Conservation (phyloP, 2,329 filamentous ascomycete genomes). For the Colletotrichum sp. region DNA sequence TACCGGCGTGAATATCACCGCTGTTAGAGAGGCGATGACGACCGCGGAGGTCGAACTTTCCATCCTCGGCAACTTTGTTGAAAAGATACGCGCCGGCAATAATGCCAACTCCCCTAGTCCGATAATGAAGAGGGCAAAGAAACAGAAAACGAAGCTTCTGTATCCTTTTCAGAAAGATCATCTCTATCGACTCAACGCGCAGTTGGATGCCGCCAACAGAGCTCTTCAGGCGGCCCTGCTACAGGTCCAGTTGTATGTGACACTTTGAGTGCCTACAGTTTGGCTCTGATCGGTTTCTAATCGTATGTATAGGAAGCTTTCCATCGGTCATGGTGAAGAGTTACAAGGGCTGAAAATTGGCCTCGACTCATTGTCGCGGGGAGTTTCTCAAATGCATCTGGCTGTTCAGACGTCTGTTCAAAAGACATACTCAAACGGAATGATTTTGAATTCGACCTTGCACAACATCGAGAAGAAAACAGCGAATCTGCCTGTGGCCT, state of each 20-base stretch:
- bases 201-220: not conserved
- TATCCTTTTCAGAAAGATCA: not conserved
- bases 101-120: accelerated
- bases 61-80: not conserved
- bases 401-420: not conserved
- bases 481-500: no score
- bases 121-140: not conserved
- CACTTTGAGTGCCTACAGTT: not conserved
- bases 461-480: no score
- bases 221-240: not conserved
- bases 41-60: not conserved
- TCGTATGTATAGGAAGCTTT: not conserved
- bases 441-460: no score
- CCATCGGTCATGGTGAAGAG: not conserved
- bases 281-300: no score
- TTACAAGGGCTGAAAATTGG: not conserved
- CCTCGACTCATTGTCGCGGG: not conserved
- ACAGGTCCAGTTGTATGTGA: not conserved
- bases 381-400: not conserved
- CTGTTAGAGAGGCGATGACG: not conserved
- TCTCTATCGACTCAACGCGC: not conserved
- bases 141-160: not conserved
- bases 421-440: no score
- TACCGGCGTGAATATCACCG: not conserved
- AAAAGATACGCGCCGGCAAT: not conserved